Evolutionary conservation across 345 rosid species (phyloP).

Genomic region (Erucastrum elatum): DNA sequence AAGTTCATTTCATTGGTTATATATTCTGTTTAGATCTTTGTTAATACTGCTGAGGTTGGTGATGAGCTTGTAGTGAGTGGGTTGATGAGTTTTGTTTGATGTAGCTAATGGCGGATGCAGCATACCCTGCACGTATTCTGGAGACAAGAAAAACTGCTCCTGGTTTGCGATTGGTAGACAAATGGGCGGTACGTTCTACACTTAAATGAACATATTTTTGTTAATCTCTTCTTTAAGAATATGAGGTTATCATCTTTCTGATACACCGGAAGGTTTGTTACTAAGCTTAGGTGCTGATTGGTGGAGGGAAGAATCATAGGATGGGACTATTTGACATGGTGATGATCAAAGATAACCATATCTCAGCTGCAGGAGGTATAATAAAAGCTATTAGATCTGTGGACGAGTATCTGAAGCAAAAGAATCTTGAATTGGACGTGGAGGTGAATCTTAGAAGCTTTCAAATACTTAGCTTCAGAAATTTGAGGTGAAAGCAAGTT

Average conservation of each 20-base stretch:
- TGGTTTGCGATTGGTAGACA: slow-evolving; percentile 83
- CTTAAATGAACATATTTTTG: neutral
- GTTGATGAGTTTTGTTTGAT: slow-evolving; percentile 33
- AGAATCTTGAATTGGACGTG: slow-evolving; percentile 81
- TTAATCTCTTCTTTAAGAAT: neutral
- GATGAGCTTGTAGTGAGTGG: neutral
- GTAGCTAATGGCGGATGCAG: slow-evolving; percentile 95
- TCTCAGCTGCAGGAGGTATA: slow-evolving; percentile 89
- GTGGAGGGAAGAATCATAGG: slow-evolving; percentile 91
- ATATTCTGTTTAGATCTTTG: neutral
- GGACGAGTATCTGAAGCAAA: slow-evolving; percentile 62
- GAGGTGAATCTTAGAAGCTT: slow-evolving; percentile 57
- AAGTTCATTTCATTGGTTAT: neutral
- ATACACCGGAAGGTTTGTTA: neutral
- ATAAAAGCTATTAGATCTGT: slow-evolving; percentile 71
- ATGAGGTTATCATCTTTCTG: slow-evolving; percentile 17
- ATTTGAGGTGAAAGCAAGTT: neutral
- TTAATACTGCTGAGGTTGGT: neutral
- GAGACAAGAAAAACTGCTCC: slow-evolving; percentile 99
- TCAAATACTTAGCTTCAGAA: neutral
- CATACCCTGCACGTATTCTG: slow-evolving; percentile 75
- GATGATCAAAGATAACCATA: slow-evolving; percentile 95
- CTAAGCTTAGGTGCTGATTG: slow-evolving; percentile 73
- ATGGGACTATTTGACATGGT: slow-evolving; percentile 99
- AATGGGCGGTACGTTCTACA: slow-evolving; percentile 74